Evolutionary conservation across 768 basidiomycete species (phyloP), one percentile per base, ranked within the genome.

Genomic region (Galerina sulciceps): DNA sequence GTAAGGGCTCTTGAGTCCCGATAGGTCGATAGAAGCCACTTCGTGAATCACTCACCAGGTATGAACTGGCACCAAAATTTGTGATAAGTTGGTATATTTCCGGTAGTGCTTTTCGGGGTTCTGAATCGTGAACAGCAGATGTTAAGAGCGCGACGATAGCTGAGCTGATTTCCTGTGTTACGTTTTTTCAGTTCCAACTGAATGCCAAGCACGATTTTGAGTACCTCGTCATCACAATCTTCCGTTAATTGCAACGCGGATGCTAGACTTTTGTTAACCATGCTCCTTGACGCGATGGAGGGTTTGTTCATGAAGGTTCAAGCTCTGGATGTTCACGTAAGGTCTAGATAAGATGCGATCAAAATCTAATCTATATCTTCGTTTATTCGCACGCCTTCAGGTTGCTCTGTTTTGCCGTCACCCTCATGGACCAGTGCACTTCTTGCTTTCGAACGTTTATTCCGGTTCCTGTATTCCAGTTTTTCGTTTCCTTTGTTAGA

Each of bases 111-210:
- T 67, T 61, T 35, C 36, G 36, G 22, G 75, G 72, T 15, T 65
- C 52, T 20, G 58, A 57, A 58, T 79, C 78, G 35, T 71, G 66
- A 15, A 65, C 67, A 5, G 76, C 75, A 22, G 77, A 76, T 18
- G 72, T 73, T 2, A 81, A 49, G 36, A 79, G 69, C 23, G 74
- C 73, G 14, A 71, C 61, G 23, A 80, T 64, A 1, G 70, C 61
- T 13, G 61, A 53, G 41, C 66, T 62, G 18, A 71, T 53, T 46
- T 72, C 72, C 73, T 76, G 40, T 48, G 26, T 4, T 26, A 53
- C 13, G 38, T 22, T 13, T 15, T 6, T 44, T 52, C 37, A 53
- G 20, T 15, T 6, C 34, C 6, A 14, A 14, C 14, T 13, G 22
- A 11, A 26, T 22, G 20, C 10, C 13, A 40, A 23, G 13, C n/a